Conservation (phyloP, 169 alveolate species). For the Plasmodium fragile region DNA sequence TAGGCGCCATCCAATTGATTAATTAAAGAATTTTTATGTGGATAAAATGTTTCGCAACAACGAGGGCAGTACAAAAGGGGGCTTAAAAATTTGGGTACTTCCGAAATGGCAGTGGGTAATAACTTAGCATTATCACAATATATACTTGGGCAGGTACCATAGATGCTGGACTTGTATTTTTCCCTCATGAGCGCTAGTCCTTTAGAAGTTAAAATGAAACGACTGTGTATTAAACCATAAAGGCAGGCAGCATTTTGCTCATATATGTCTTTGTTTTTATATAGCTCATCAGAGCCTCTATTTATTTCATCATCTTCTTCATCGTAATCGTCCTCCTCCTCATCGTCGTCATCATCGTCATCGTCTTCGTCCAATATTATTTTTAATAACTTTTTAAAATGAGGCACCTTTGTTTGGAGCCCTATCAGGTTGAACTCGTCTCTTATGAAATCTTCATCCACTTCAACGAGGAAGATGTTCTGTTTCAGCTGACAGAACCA, state of each 20-base stretch:
- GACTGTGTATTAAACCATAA: slow-evolving; percentile 93
- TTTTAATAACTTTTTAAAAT: slow-evolving; percentile 90
- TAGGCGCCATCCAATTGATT: slow-evolving; percentile 93
- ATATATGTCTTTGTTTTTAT: slow-evolving; percentile 83
- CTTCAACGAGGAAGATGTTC: slow-evolving; percentile 93
- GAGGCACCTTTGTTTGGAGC: slow-evolving; percentile 86
- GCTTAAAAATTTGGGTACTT: slow-evolving; percentile 89
- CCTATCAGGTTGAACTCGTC: slow-evolving; percentile 95
- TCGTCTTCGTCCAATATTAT: slow-evolving; percentile 91
- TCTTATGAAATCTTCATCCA: slow-evolving; percentile 95
- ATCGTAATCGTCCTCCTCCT: slow-evolving; percentile 84
- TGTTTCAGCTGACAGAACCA: slow-evolving; percentile 97
- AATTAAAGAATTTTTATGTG: slow-evolving; percentile 85
- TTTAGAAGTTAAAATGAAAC: slow-evolving; percentile 91
- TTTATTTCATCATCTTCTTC: slow-evolving; percentile 78
- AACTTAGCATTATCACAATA: slow-evolving; percentile 90
- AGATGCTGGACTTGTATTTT: slow-evolving; percentile 89
- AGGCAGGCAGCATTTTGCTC: slow-evolving; percentile 90
- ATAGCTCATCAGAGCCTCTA: slow-evolving; percentile 78
- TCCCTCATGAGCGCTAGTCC: slow-evolving; percentile 93
- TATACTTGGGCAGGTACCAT: slow-evolving; percentile 92
- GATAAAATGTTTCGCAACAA: slow-evolving; percentile 90
- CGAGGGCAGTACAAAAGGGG: slow-evolving; percentile 94
- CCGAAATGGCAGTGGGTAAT: slow-evolving; percentile 93
- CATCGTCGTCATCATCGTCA: slow-evolving; percentile 86